Evolutionary conservation across 805 yeast genomes (phyloP), one percentile per base, ranked within the genome.

Genomic region (Candida vartiovaarae): DNA sequence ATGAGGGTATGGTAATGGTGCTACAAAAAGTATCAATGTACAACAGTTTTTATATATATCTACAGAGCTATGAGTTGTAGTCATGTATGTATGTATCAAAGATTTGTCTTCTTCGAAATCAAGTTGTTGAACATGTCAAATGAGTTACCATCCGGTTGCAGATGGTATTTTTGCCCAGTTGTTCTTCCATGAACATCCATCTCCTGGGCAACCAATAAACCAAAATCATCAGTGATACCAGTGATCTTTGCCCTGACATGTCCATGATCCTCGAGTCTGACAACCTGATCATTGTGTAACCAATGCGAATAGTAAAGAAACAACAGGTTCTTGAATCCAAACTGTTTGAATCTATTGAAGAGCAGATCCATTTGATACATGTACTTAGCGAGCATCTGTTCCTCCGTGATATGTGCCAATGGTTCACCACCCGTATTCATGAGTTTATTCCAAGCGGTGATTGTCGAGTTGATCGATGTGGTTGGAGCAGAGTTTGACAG

Each of bases 91-190:
- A 6, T 11, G n/a, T 32, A 32, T 15, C 20, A 32, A 6, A 11
- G 8, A 28, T 6, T 28, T 34, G 36, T 15, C 56, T 80, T 83
- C 47, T 69, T 80, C 20, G 81, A 84, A 15, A 91, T 84, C 50
- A 93, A 69, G 0, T 98, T 98, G 53, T 75, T 83, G 67, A 93
- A 84, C 73, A 93, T 90, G 61, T 93, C 98, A 57, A 93, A 93
- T 3, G 97, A 87, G 60, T 93, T 93, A 1, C 99, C 99, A 63
- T 93, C 99, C 0, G 99, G 98, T 61, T 90, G 97, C 38, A 93
- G 66, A 53, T 87, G 83, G 50, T 74, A 80, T 4, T 56, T 66
- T 35, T 67, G 71, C 0, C 87, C 85, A 2, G 82, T 77, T 11
- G 67, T 67, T 9, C 53, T 57, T 24, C 72, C 73, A 10, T 63